A percentile compares a stretch with the other conserved stretches of the same genome.
Conservation (phyloP, 2,329 filamentous ascomycete genomes). For the Lasiodiplodia citricola region DNA sequence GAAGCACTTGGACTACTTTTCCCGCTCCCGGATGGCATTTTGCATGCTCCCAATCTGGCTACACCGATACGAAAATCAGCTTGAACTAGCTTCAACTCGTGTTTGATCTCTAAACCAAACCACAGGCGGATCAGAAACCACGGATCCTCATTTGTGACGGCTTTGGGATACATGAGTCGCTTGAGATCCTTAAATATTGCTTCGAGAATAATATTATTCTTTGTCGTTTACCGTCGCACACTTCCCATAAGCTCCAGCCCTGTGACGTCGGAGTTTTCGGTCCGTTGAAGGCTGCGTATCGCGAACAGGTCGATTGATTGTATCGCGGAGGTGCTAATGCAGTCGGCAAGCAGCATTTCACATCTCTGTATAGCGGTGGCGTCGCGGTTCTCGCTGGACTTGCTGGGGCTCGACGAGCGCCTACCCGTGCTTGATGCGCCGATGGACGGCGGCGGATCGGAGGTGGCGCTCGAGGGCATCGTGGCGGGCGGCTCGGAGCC, state of each 20-base stretch:
- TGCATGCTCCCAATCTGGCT: slow-evolving; percentile 29
- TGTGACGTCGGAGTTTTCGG: slow-evolving; percentile 33
- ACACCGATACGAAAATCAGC: slow-evolving; percentile 41
- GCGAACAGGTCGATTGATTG: slow-evolving; percentile 34
- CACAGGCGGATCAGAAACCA: slow-evolving; percentile 37
- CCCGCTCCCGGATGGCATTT: slow-evolving; percentile 33
- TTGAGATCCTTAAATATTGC: no score
- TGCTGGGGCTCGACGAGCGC: no score
- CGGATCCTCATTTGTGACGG: slow-evolving; percentile 34
- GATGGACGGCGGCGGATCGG: no score
- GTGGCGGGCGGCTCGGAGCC: no score
- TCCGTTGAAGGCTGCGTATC: slow-evolving; percentile 34
- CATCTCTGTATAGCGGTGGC: slow-evolving; percentile 34
- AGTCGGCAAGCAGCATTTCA: slow-evolving; percentile 36
- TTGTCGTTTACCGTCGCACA: background rate
- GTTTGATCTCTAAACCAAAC: slow-evolving; percentile 43
- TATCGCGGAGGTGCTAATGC: slow-evolving; percentile 31
- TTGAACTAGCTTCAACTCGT: slow-evolving; percentile 42
- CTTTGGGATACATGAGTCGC: no score
- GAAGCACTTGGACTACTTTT: slow-evolving; percentile 31
- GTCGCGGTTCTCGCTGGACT: no score
- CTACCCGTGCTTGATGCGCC: no score
- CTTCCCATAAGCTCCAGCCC: slow-evolving; percentile 37
- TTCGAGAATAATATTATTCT: no score
- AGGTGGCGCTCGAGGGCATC: no score